Conservation (phyloP, 2,329 filamentous ascomycete genomes). For the Beauveria scarabaeidicola region DNA sequence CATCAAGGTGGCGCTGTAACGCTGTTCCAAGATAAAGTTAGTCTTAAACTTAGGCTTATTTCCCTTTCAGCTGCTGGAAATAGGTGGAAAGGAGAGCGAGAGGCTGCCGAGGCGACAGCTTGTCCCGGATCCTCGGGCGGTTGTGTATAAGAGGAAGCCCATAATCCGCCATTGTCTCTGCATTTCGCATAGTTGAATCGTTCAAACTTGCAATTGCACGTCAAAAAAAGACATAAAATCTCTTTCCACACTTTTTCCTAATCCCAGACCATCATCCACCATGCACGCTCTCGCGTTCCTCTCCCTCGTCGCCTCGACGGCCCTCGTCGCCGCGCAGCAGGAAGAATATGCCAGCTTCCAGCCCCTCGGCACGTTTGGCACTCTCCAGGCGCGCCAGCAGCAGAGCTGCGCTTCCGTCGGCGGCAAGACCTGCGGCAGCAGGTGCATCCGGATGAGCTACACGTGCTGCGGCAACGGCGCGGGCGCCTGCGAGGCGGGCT, state of each 20-base stretch:
- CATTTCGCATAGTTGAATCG: neutral
- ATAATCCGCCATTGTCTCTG: neutral
- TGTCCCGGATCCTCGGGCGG: neutral
- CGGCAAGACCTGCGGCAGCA: constrained; percentile 13
- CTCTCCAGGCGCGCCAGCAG: neutral
- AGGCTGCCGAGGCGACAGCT: neutral
- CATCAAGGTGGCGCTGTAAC: neutral
- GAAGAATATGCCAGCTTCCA: neutral
- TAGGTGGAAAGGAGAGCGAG: neutral
- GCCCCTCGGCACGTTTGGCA: neutral
- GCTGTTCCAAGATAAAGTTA: neutral
- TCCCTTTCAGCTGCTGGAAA: neutral
- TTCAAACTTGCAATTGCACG: too few relatives aligned
- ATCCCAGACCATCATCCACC: neutral
- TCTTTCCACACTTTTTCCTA: neutral
- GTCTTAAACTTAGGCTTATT: constrained; percentile 7
- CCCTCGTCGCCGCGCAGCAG: constrained; percentile 7
- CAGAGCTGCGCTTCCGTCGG: neutral
- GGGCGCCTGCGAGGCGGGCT: constrained; percentile 14
- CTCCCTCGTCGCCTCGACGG: constrained; percentile 1
- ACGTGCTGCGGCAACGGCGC: constrained; percentile 15
- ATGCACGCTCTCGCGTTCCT: constrained; percentile 3
- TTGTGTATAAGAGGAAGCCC: constrained; percentile 5
- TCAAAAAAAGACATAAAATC: neutral
- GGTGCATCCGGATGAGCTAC: constrained; percentile 13